Evolutionary conservation across 495 filamentous ascomycete genomes (phyloP).

Genomic region (Beverwykella pulmonaria): DNA sequence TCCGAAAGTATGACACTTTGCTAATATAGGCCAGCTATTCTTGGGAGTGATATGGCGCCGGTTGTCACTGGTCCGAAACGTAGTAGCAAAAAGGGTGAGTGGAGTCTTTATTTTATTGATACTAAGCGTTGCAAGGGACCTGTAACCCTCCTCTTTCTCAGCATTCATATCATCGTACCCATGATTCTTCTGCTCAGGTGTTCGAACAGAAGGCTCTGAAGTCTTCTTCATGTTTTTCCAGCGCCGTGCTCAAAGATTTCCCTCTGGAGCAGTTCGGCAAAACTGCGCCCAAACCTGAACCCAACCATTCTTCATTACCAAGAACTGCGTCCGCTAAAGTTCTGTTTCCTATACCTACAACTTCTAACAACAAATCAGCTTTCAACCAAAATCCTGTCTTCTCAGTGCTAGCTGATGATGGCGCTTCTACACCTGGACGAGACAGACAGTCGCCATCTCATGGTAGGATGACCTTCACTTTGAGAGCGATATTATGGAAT

Average conservation of each 20-base stretch:
- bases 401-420: slow-evolving; percentile 37
- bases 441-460: slow-evolving; percentile 39
- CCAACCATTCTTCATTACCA: not conserved
- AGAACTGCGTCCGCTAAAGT: not conserved
- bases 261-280: not conserved
- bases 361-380: slow-evolving; percentile 19
- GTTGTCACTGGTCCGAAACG: slow-evolving; percentile 43
- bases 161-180: no score
- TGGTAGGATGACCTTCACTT: slow-evolving; percentile 6
- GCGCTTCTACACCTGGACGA: slow-evolving; percentile 34
- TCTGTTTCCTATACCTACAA: no score
- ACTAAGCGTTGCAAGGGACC: not conserved
- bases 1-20: not conserved
- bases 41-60: slow-evolving; percentile 40
- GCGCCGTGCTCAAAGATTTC: no score
- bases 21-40: slow-evolving; percentile 31
- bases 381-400: slow-evolving; percentile 43
- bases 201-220: no score
- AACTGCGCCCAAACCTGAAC: not conserved
- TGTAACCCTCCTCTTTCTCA: not conserved
- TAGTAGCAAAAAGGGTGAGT: slow-evolving; percentile 36
- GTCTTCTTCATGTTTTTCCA: no score
- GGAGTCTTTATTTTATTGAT: not conserved
- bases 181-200: no score
- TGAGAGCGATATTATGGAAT: not conserved